A percentile compares a stretch with the other conserved stretches of the same genome.
Conservation (phyloP, 306 rosid genomes). For the Cicer cuneatum region DNA sequence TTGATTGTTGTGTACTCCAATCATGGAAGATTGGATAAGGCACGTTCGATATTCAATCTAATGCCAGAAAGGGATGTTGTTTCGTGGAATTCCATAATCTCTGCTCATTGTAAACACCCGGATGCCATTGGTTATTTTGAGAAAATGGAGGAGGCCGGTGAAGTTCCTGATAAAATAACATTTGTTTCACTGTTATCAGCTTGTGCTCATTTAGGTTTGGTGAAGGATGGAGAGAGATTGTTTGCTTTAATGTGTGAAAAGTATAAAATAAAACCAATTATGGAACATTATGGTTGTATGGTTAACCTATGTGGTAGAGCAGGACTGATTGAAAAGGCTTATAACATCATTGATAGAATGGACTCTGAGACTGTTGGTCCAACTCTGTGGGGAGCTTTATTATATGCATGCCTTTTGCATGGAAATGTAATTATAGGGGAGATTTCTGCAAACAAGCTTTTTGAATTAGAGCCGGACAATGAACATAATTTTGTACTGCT, state of each 20-base stretch:
- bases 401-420: constrained; percentile 75
- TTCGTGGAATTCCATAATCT: constrained; percentile 87
- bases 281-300: constrained; percentile 89
- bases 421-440: constrained; percentile 68
- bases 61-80: constrained; percentile 83
- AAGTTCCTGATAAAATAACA: constrained; percentile 67
- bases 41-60: constrained; percentile 60
- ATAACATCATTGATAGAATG: constrained; percentile 58
- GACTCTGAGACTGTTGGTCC: constrained; percentile 78
- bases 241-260: constrained; percentile 65
- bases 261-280: constrained; percentile 72
- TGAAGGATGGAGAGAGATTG: constrained; percentile 70
- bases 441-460: constrained; percentile 77
- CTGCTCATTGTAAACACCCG: constrained; percentile 65
- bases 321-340: constrained; percentile 75
- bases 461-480: constrained; percentile 85
- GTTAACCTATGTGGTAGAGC: constrained; percentile 91
- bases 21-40: constrained; percentile 57
- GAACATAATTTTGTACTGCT: constrained; percentile 82
- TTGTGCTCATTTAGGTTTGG: constrained; percentile 74
- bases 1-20: constrained; percentile 70
- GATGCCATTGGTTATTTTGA: constrained; percentile 66
- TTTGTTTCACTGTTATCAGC: constrained; percentile 76
- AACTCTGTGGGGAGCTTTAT: constrained; percentile 88
- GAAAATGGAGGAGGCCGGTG: constrained; percentile 66